Conservation (phyloP, 352 stramenopile genomes). For the Aphanomyces stellatus region DNA sequence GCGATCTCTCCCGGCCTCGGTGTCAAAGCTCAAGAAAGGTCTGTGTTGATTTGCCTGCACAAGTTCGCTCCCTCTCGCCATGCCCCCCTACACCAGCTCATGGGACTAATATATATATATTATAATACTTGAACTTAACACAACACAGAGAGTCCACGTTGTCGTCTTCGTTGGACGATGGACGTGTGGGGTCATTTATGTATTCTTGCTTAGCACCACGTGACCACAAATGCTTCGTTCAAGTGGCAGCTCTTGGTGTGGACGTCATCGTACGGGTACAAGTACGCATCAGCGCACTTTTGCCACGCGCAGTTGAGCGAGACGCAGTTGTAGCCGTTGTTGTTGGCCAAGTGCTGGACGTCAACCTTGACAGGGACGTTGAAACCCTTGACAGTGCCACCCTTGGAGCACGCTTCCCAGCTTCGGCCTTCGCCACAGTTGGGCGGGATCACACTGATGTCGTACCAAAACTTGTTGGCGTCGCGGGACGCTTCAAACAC, state of each 20-base stretch:
- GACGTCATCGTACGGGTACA: constrained; percentile 6
- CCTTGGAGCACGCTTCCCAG: constrained; percentile 16
- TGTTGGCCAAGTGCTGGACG: background rate
- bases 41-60: too few relatives aligned
- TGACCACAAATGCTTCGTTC: constrained; percentile 14
- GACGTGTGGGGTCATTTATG: too few relatives aligned
- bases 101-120: too few relatives aligned
- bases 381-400: constrained; percentile 17
- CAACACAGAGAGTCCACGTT: background rate
- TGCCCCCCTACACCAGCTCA: too few relatives aligned
- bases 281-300: constrained; percentile 12
- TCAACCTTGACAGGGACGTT: constrained; percentile 1
- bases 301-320: constrained; percentile 11
- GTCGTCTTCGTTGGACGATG: too few relatives aligned
- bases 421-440: constrained; percentile 1
- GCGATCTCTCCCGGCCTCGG: too few relatives aligned
- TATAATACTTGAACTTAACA: too few relatives aligned
- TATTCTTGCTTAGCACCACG: too few relatives aligned
- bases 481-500: constrained; percentile 26
- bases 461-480: constrained; percentile 24
- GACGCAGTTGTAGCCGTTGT: constrained; percentile 7
- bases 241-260: constrained; percentile 11
- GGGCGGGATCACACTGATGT: constrained; percentile 31
- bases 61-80: too few relatives aligned
- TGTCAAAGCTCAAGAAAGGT: too few relatives aligned